Conservation (phyloP, 208 protist genomes). For the Balamuthia mandrillaris region DNA sequence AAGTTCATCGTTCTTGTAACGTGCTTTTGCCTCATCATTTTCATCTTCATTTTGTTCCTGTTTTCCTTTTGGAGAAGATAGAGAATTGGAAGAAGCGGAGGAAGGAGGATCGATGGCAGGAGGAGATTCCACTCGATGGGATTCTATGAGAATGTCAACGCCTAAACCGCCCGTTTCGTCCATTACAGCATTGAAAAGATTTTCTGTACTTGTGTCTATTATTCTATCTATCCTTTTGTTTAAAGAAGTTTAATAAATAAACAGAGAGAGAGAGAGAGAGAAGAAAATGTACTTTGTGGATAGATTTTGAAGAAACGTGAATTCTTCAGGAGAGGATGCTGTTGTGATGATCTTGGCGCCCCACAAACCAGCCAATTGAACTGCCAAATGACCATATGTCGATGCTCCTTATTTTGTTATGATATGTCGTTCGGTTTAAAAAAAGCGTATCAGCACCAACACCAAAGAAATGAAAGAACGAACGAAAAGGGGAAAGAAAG, state of each 20-base stretch:
- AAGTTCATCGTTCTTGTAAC: not conserved
- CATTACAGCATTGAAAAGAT: not conserved
- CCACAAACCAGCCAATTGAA: not conserved
- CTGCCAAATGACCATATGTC: conserved; percentile 6
- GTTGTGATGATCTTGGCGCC: not conserved
- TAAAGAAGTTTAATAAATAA: not conserved
- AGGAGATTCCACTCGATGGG: not conserved
- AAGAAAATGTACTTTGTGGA: not conserved
- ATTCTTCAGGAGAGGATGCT: not conserved
- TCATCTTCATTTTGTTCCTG: not conserved
- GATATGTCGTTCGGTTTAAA: no score
- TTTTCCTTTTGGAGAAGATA: not conserved
- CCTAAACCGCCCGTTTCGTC: conserved; percentile 2
- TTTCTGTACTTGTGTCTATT: not conserved
- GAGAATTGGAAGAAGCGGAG: not conserved
- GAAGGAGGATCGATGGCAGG: not conserved
- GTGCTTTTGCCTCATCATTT: not conserved
- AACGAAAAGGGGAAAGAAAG: not conserved
- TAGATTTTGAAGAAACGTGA: not conserved
- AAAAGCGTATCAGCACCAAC: no score
- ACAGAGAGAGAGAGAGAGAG: not conserved
- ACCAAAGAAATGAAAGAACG: not conserved
- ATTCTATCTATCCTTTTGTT: not conserved
- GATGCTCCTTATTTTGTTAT: not conserved
- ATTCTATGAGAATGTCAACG: conserved; percentile 4